Conservation (phyloP, 2,329 filamentous ascomycete species). For the Pleomassaria siparia region DNA sequence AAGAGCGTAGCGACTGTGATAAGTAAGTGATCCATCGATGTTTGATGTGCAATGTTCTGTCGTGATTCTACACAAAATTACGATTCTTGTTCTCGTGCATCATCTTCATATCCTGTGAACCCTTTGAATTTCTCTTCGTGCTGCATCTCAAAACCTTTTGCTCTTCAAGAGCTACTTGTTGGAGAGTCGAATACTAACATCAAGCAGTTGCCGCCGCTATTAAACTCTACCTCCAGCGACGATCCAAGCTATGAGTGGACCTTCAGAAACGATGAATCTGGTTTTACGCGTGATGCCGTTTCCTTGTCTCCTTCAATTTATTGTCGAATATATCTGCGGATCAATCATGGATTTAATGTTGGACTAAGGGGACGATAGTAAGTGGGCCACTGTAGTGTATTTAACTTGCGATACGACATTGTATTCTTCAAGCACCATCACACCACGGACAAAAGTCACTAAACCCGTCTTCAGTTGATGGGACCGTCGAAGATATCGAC, state of each 20-base stretch:
- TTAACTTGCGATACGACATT: neutral
- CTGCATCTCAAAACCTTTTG: no score
- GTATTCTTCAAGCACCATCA: no score
- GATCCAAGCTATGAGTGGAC: conserved; percentile 23
- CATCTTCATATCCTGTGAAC: no score
- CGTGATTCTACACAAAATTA: neutral
- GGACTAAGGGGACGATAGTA: neutral
- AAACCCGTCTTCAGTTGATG: no score
- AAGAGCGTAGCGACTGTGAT: conserved; percentile 34
- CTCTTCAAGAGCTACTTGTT: neutral
- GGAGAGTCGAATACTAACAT: conserved; percentile 16
- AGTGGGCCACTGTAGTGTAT: neutral
- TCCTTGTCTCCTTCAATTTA: no score
- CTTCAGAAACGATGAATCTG: neutral
- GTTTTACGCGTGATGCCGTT: no score
- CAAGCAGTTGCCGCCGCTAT: conserved; percentile 28
- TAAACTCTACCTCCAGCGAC: conserved; percentile 31
- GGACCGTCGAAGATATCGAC: no score
- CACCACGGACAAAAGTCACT: no score
- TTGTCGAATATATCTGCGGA: no score
- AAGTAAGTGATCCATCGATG: conserved; percentile 38
- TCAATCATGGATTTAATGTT: neutral
- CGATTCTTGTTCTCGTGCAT: neutral
- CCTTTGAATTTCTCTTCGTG: no score
- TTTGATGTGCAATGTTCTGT: neutral